phyloP scores from a whole-genome alignment of 106 monocot species.

The Vanilla planifolia region DNA sequence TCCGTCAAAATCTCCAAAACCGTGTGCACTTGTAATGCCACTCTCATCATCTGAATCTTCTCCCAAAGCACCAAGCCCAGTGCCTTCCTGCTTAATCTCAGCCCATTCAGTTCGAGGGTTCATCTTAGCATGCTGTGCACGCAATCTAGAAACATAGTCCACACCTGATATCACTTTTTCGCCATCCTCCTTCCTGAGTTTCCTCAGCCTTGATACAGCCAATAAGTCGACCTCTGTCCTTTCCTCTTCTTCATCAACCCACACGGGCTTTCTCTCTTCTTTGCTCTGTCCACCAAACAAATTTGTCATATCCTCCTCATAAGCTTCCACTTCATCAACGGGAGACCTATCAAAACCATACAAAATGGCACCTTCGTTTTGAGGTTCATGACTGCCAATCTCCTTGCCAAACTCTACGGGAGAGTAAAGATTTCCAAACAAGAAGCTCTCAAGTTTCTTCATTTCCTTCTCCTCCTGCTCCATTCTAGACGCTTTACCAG shows the following conservation, averaged over 20 bases:
- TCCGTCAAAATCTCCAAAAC: slow-evolving; percentile 13
- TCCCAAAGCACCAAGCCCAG: slow-evolving; percentile 13
- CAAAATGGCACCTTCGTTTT: slow-evolving; percentile 2
- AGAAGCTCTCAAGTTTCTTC: slow-evolving; percentile 46
- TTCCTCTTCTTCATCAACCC: slow-evolving; percentile 79
- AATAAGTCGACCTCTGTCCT: slow-evolving; percentile 40
- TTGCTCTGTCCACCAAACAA: background rate
- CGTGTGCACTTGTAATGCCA: slow-evolving; percentile 29
- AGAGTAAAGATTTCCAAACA: slow-evolving; percentile 59
- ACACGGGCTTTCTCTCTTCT: slow-evolving; percentile 44
- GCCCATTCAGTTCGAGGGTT: slow-evolving; percentile 83
- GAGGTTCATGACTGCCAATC: slow-evolving; percentile 3
- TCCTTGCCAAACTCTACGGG: slow-evolving; percentile 62
- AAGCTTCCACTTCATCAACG: slow-evolving; percentile 21
- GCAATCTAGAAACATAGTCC: slow-evolving; percentile 56
- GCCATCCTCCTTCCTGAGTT: slow-evolving; percentile 44
- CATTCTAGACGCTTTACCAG: background rate
- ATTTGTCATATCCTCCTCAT: slow-evolving; percentile 21
- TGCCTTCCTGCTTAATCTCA: slow-evolving; percentile 4
- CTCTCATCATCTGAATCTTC: slow-evolving; percentile 39
- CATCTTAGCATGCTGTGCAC: slow-evolving; percentile 66
- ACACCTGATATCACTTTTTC: slow-evolving; percentile 52
- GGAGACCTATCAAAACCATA: slow-evolving; percentile 49
- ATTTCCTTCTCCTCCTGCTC: slow-evolving; percentile 49
- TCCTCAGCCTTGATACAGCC: slow-evolving; percentile 51